A percentile compares a stretch with the other conserved stretches of the same genome.
Evolutionary conservation across 1,284 basidiomycete genomes (phyloP).

Genomic region (Pisolithus thermaeus): DNA sequence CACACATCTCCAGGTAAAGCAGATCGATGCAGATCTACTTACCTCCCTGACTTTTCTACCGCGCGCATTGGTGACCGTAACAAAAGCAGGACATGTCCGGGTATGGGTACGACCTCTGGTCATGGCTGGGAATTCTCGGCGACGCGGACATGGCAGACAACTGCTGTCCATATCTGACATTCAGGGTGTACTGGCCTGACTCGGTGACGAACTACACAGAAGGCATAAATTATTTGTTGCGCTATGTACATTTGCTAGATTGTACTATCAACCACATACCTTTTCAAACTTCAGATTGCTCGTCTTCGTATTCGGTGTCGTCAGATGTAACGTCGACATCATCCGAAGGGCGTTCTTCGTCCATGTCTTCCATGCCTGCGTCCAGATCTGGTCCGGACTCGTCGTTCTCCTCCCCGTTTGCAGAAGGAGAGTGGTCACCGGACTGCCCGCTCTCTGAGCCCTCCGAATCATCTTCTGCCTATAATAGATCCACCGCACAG

Average conservation of each 20-base stretch:
- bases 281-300: slow-evolving; percentile 19
- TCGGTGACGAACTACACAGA: neutral
- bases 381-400: slow-evolving; percentile 57
- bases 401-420: slow-evolving; percentile 52
- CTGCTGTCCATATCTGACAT: slow-evolving; percentile 28
- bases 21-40: slow-evolving; percentile 72
- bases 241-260: slow-evolving; percentile 8
- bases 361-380: slow-evolving; percentile 67
- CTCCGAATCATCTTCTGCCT: slow-evolving; percentile 43
- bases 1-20: slow-evolving; percentile 55
- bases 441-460: slow-evolving; percentile 30
- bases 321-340: slow-evolving; percentile 20
- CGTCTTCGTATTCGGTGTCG: slow-evolving; percentile 23
- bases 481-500: neutral
- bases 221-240: slow-evolving; percentile 9
- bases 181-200: slow-evolving; percentile 20
- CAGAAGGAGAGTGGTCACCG: slow-evolving; percentile 39
- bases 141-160: slow-evolving; percentile 28
- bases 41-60: slow-evolving; percentile 68
- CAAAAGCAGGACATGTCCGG: slow-evolving; percentile 67
- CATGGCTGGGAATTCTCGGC: slow-evolving; percentile 22
- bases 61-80: slow-evolving; percentile 70
- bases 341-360: slow-evolving; percentile 43
- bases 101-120: slow-evolving; percentile 79
- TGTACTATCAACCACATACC: neutral